These are phyloP conservation scores for Suillus lakei DNA, from an alignment of 768 basidiomycete species.

Conservation along the genomic window DNA sequence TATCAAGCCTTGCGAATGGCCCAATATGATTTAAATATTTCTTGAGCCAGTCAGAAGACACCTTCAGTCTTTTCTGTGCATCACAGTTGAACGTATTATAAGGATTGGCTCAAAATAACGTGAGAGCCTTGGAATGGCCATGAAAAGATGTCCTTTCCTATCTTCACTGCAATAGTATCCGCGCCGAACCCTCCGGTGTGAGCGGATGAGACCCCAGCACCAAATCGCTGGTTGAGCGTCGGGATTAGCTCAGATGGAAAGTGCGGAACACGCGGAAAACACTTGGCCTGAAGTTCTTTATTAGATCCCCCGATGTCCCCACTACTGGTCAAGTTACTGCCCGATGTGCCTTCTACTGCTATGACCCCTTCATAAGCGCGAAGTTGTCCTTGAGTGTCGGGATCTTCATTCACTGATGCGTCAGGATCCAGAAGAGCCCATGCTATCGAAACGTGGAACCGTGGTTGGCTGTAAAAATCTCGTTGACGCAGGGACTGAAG, in stretches of 20 bases:
- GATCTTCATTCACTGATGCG: background rate
- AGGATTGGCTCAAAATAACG: slow-evolving; percentile 11
- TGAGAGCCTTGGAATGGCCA: slow-evolving; percentile 43
- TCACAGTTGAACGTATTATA: slow-evolving; percentile 7
- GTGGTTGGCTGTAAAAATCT: slow-evolving; percentile 78
- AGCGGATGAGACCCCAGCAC: slow-evolving; percentile 43
- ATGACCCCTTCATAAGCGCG: background rate
- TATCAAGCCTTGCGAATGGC: slow-evolving; percentile 39
- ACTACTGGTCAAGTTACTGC: background rate
- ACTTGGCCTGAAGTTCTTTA: background rate
- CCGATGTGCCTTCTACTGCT: slow-evolving; percentile 2
- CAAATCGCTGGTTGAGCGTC: slow-evolving; percentile 53
- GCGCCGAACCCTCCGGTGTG: slow-evolving; percentile 56
- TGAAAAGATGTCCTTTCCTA: slow-evolving; percentile 66
- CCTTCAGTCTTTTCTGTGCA: background rate
- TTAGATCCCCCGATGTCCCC: background rate
- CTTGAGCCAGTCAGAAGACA: background rate
- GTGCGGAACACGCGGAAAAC: slow-evolving; percentile 52
- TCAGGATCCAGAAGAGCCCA: slow-evolving; percentile 72
- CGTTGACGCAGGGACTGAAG: slow-evolving; percentile 70
- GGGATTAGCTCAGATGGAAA: slow-evolving; percentile 55
- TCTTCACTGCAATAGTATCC: slow-evolving; percentile 61
- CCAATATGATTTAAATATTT: background rate
- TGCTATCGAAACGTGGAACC: slow-evolving; percentile 88
- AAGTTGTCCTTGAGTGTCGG: background rate